phyloP scores from a whole-genome alignment of 140 eudicot genomes.

The Cichorium intybus region DNA sequence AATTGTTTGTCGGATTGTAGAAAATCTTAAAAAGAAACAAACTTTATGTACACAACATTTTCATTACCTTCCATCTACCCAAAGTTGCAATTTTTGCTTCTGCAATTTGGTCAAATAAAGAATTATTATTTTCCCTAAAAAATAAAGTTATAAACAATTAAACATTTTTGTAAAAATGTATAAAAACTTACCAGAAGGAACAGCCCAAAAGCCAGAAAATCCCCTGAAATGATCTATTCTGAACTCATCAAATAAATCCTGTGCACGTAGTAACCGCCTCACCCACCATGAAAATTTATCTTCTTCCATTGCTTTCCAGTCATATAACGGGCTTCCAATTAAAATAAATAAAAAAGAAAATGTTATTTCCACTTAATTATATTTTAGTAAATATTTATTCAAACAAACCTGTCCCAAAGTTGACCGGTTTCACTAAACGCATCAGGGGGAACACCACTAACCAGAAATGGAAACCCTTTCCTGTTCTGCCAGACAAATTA shows the following conservation, averaged over 20 bases:
- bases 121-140: slow-evolving; percentile 2
- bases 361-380: neutral
- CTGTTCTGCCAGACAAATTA: slow-evolving; percentile 64
- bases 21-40: too few species aligned
- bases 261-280: slow-evolving; percentile 73
- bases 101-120: slow-evolving; percentile 34
- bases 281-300: slow-evolving; percentile 93
- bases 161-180: too few species aligned
- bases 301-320: slow-evolving; percentile 94
- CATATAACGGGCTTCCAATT: slow-evolving; percentile 77
- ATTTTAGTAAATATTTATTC: neutral
- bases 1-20: too few species aligned
- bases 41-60: neutral
- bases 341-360: neutral
- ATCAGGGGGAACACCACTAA: slow-evolving; percentile 99
- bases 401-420: slow-evolving; percentile 88
- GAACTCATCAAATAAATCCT: slow-evolving; percentile 91
- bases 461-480: slow-evolving; percentile 78
- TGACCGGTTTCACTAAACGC: slow-evolving; percentile 99
- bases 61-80: slow-evolving; percentile 88
- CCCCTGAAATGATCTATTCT: slow-evolving; percentile 98
- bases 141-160: too few species aligned
- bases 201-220: slow-evolving; percentile 99
- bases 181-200: slow-evolving; percentile 85
- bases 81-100: slow-evolving; percentile 88